Base-by-base conservation (phyloP, 176 grass and related monocot genomes). In the Oryza glumipatula region DNA sequence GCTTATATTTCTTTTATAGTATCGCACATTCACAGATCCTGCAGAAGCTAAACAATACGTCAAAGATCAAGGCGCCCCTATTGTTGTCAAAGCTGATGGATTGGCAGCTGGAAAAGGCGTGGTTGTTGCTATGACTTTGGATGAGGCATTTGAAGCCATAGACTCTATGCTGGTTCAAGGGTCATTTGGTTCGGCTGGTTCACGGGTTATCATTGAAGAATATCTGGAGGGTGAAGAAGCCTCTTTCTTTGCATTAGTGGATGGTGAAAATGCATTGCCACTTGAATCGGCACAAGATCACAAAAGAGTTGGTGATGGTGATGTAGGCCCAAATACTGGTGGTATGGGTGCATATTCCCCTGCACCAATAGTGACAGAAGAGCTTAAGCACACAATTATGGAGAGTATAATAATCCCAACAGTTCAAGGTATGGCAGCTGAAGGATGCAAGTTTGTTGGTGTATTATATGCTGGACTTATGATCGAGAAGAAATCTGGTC, bases 291-390 rank as follows among this genome's bases (percentile, higher is more conserved):
- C 93, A 15, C 93, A 98, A 44, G 95, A 95, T 82, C 93, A 98
- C 75, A 98, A 95, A 82, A 89, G 95, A 87, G 87, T 95, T 76
- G 89, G 87, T 64, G 91, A 98, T 90, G 95, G 93, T 48, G 95
- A 98, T 85, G 89, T 77, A 28, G 95, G 95, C 45, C 95, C 91
- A 85, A 98, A 95, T 72, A 98, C 93, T 15, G 95, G 95, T 11
- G 95, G 95, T 67, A 95, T 95, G 95, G 95, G 93, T 65, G 95
- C 95, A 71, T 98, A 98, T 47, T 98, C 95, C 72, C 95, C 95
- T 86, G 91, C 95, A 78, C 89, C 91, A 63, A 51, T 98, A 70
- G 66, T 95, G n/a, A 95, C 95, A 6, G 69, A 88, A 69, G 93
- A 92, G 41, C 89, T 98, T 44, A 86, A 95, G 74, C 44, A 15